Evolutionary conservation across 2,329 filamentous ascomycete genomes (phyloP), one percentile per base, ranked within the genome.

Genomic region (Laburnicola sp.): DNA sequence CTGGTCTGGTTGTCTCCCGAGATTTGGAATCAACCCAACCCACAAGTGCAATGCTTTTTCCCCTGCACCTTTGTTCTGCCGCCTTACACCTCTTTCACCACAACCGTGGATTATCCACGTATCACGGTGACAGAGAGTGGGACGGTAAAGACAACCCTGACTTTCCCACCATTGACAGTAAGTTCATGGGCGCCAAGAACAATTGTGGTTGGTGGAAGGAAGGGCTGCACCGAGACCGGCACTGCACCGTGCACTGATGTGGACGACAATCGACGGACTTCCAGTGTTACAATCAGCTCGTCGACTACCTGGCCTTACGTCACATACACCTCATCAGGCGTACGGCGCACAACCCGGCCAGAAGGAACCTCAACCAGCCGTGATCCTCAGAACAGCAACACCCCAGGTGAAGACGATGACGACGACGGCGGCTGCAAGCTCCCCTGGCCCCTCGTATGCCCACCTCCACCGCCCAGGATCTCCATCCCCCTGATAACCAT

Each of bases 31-130:
- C 21, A 42, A 9, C 39, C 39, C 8, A 42, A 42, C 16, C 39
- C 39, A 26, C 26, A 23, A 3, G 39, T 28, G 22, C 39, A 42
- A 8, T 42, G 39, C 28, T 42, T 42, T 25, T 42, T 42, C 39
- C 39, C 39, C 16, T 42, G 39, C 16, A 42, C 39, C 10, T 42
- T 42, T 4, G 39, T 42, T 23, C 16, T 42, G 39, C 39, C 39
- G 9, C 39, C 39, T 42, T 42, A 28, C 22, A 23, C 39, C 16
- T 42, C 22, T 2, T 42, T 42, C 22, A 42, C 39, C 10, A 8
- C 39, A 9, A 42, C 39, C 9, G 39, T 42, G 21, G 39, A 42
- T 25, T 42, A 42, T 28, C 39, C 39, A 16, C 39, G 39, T 16
- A 42, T 42, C 28, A 42, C 39, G 22, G 39, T 42, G 22, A 42